These are phyloP conservation scores for Lantana camara DNA, from an alignment of 257 asterid species.

Conservation along the genomic window DNA sequence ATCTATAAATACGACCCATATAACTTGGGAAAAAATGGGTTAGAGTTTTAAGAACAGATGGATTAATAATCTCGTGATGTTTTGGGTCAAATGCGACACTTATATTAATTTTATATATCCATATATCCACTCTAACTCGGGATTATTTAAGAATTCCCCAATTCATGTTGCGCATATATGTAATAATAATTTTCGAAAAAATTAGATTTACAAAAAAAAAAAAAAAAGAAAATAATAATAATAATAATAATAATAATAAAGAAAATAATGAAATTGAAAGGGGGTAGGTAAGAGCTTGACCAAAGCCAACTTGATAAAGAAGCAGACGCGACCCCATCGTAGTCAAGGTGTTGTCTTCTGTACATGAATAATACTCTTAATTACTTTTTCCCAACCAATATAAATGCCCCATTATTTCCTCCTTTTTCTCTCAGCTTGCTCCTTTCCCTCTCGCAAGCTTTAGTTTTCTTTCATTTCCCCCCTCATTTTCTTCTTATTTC, in stretches of 20 bases:
- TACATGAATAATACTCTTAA: not conserved
- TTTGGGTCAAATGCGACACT: no score
- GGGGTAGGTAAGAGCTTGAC: constrained; percentile 38
- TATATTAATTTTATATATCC: no score
- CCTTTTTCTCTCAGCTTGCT: constrained; percentile 20
- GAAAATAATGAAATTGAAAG: not conserved
- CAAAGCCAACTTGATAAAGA: constrained; percentile 20
- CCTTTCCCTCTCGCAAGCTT: constrained; percentile 25
- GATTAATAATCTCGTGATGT: no score
- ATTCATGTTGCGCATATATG: no score
- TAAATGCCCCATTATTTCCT: constrained; percentile 19
- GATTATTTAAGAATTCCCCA: no score
- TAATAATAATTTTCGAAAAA: no score
- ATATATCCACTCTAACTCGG: no score
- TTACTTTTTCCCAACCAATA: not conserved
- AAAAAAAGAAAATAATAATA: not conserved
- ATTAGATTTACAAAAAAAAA: no score
- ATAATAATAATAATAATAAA: not conserved
- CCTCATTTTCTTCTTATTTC: not conserved
- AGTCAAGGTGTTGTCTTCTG: not conserved
- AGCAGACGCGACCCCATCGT: not conserved
- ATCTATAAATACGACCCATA: no score
- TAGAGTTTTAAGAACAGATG: no score
- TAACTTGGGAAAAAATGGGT: no score
- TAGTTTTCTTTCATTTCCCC: not conserved